phyloP scores from a whole-genome alignment of 441 rosid species.

The Aquilaria agallochum region DNA sequence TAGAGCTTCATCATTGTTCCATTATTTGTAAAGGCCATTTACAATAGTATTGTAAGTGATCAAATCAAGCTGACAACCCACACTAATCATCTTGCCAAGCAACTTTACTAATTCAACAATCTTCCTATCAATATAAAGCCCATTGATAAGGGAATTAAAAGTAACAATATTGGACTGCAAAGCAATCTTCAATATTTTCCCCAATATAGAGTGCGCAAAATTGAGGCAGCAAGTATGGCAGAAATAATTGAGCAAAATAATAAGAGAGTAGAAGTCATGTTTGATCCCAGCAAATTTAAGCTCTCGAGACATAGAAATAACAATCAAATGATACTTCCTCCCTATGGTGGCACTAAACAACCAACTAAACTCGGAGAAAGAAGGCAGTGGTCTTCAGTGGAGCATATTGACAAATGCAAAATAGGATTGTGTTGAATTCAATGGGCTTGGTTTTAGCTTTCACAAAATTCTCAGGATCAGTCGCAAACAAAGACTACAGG shows the following conservation, averaged over 20 bases:
- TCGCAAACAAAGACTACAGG: too few relatives aligned
- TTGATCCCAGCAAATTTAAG: not conserved
- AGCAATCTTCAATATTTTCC: conserved; percentile 13
- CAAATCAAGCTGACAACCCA: not conserved
- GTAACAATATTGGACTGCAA: conserved; percentile 2
- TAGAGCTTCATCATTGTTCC: not conserved
- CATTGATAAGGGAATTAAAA: too few relatives aligned
- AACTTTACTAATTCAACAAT: not conserved
- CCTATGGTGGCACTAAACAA: too few relatives aligned
- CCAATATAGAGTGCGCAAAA: conserved; percentile 15
- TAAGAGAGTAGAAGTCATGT: conserved; percentile 10
- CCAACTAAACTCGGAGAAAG: too few relatives aligned
- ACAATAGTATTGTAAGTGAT: not conserved
- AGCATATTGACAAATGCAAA: too few relatives aligned
- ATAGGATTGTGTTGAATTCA: too few relatives aligned
- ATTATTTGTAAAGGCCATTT: conserved; percentile 8
- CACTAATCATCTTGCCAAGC: not conserved
- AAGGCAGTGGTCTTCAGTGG: too few relatives aligned
- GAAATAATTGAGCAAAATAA: conserved; percentile 10
- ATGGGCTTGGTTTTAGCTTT: too few relatives aligned
- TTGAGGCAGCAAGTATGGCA: not conserved
- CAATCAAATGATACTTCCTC: too few relatives aligned
- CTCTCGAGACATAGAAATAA: too few relatives aligned
- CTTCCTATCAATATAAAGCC: too few relatives aligned
- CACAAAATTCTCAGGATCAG: too few relatives aligned